Evolutionary conservation across 176 grass and related monocot genomes (phyloP), one percentile per base, ranked within the genome.

Genomic region (Avena eriantha): DNA sequence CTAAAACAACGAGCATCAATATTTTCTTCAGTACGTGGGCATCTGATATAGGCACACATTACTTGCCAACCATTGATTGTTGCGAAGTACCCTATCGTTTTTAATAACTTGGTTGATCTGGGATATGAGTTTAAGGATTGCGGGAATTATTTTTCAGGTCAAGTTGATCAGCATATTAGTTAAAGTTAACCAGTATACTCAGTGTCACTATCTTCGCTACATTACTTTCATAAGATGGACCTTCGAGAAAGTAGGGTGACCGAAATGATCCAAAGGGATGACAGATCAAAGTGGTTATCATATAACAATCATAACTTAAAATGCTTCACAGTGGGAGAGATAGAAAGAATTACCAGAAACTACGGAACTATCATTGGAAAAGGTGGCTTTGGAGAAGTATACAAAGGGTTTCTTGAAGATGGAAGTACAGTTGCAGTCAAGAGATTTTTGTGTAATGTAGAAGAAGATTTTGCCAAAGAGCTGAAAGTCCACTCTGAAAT

Each of bases 391-490:
- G 73, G 58, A 53, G 58, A 83, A 74, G 82, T 61, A 5, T 61
- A 73, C 2, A 0, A 33, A 73, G 81, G 68, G 1, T 2, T 83
- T 24, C 57, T 85, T 4, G 29, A 65, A 1, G 73, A 85, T 7
- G 34, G 4, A 54, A 67, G 19, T n/a, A 67, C 12, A 73, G 59
- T 85, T 77, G 83, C 83, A 39, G 73, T 77, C 2, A 85, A 77
- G n/a, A 66, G 19, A 14, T 66, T 85, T 51, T 11, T 24, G 12
- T 10, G 1, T 12, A 22, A 61, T 50, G 39, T 39, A 31, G 36
- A 65, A 76, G 71, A 76, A 64, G 1, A 76, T 4, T 84, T 84
- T 11, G 82, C 72, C 10, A 84, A 76, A 76, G 82, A 84, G 57
- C 2, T 84, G 8, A 51, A 15, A 2, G 26, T 84, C 29, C 82